These are phyloP conservation scores for Leishmania tarentolae DNA, from an alignment of 208 protist species.

Conservation along the genomic window DNA sequence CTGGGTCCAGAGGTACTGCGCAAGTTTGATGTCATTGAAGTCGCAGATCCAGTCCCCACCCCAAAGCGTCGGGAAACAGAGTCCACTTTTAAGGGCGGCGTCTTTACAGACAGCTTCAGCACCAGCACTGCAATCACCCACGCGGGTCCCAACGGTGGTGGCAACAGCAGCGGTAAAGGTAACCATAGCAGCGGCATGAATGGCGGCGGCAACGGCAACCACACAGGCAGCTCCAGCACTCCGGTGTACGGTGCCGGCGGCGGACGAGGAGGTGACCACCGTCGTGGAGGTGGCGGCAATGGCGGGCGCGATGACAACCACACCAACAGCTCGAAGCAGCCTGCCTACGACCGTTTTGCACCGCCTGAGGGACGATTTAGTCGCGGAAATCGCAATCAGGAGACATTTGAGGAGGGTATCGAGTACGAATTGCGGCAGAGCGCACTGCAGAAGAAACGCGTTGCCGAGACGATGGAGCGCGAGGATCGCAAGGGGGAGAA, in stretches of 20 bases:
- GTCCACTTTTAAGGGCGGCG: background rate
- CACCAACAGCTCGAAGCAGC: background rate
- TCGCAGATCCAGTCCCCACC: slow-evolving; percentile 32
- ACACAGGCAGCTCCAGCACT: slow-evolving; percentile 8
- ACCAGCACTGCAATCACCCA: background rate
- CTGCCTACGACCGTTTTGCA: slow-evolving; percentile 67
- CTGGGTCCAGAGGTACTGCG: slow-evolving; percentile 42
- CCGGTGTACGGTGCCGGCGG: slow-evolving; percentile 10
- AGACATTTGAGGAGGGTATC: slow-evolving; percentile 86
- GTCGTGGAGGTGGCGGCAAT: slow-evolving; percentile 18
- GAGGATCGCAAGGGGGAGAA: slow-evolving; percentile 50
- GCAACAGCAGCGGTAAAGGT: background rate
- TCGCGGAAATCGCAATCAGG: slow-evolving; percentile 68
- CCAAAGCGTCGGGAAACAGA: slow-evolving; percentile 42
- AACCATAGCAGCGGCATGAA: slow-evolving; percentile 17
- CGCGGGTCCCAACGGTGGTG: background rate
- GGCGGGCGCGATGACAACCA: slow-evolving; percentile 6
- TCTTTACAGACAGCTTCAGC: slow-evolving; percentile 10
- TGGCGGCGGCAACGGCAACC: slow-evolving; percentile 17
- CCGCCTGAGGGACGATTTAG: slow-evolving; percentile 44
- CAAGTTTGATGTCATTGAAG: slow-evolving; percentile 78
- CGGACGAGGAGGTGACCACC: slow-evolving; percentile 15
- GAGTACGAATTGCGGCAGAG: slow-evolving; percentile 83
- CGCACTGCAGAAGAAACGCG: slow-evolving; percentile 54
- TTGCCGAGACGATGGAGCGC: slow-evolving; percentile 74